Conservation (phyloP, 2,329 filamentous ascomycete genomes). For the Harringtonia aguacate region DNA sequence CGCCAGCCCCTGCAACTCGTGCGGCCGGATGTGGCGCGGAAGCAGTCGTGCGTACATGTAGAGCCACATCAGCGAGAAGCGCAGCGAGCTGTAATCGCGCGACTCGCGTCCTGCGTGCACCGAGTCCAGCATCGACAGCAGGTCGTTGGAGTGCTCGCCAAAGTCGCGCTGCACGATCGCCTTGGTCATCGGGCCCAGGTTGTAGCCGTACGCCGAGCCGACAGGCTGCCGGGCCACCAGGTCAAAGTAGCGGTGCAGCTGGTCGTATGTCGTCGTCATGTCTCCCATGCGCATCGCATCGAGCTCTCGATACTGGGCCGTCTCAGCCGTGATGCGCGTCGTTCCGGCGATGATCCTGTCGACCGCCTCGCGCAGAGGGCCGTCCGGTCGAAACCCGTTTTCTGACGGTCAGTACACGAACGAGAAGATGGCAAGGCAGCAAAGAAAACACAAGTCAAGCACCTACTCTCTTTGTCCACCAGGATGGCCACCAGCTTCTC, state of each 20-base stretch:
- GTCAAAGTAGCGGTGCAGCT: slow-evolving; percentile 90
- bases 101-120: slow-evolving; percentile 92
- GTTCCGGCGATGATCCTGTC: slow-evolving; percentile 5
- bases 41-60: slow-evolving; percentile 69
- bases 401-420: background rate
- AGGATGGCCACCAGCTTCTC: slow-evolving; percentile 9
- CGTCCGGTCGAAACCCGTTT: slow-evolving; percentile 7
- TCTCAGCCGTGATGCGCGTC: slow-evolving; percentile 26
- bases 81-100: slow-evolving; percentile 82
- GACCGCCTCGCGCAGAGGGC: slow-evolving; percentile 1
- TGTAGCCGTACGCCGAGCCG: slow-evolving; percentile 71
- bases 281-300: slow-evolving; percentile 89
- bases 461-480: slow-evolving; percentile 9
- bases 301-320: slow-evolving; percentile 44
- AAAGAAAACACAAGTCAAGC: background rate
- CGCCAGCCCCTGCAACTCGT: slow-evolving; percentile 12
- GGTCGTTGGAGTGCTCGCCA: slow-evolving; percentile 77
- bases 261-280: slow-evolving; percentile 81
- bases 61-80: slow-evolving; percentile 92
- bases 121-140: slow-evolving; percentile 91
- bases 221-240: slow-evolving; percentile 75
- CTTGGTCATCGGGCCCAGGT: slow-evolving; percentile 88
- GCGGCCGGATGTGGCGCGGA: slow-evolving; percentile 34
- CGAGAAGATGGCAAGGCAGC: background rate
- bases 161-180: slow-evolving; percentile 93